Conservation (phyloP, 2,329 filamentous ascomycete species). For the Fusarium ambrosium region DNA sequence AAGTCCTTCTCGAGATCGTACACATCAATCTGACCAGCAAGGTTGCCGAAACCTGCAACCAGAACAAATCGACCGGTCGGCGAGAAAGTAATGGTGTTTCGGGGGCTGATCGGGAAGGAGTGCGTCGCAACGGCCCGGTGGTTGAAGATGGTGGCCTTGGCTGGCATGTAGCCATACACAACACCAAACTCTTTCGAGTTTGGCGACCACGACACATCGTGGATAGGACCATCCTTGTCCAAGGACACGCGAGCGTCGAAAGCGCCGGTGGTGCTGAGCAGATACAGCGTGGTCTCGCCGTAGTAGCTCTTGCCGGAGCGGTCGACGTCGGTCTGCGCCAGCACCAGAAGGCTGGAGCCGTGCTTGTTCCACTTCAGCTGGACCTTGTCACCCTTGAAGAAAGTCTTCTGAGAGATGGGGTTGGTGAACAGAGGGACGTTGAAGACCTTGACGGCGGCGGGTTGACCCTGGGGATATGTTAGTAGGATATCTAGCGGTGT, state of each 20-base stretch:
- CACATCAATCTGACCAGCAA: slow-evolving; percentile 97
- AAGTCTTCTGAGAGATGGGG: slow-evolving; percentile 95
- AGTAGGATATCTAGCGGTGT: slow-evolving; percentile 10
- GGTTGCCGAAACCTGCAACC: slow-evolving; percentile 95
- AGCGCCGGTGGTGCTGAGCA: slow-evolving; percentile 89
- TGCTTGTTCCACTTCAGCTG: slow-evolving; percentile 97
- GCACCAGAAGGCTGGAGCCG: slow-evolving; percentile 91
- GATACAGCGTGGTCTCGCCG: slow-evolving; percentile 96
- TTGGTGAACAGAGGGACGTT: slow-evolving; percentile 88
- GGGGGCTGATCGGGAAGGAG: slow-evolving; percentile 86
- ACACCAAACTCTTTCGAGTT: slow-evolving; percentile 98
- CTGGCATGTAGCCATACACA: slow-evolving; percentile 98
- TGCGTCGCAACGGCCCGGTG: slow-evolving; percentile 85
- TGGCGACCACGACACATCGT: slow-evolving; percentile 98
- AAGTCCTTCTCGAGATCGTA: slow-evolving; percentile 97
- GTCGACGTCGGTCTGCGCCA: slow-evolving; percentile 98
- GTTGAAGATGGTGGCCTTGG: slow-evolving; percentile 98
- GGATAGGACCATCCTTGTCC: slow-evolving; percentile 97
- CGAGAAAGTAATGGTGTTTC: slow-evolving; percentile 96
- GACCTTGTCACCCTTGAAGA: slow-evolving; percentile 99
- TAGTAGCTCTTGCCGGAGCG: slow-evolving; percentile 99
- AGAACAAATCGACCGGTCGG: slow-evolving; percentile 93
- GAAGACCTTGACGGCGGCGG: slow-evolving; percentile 93
- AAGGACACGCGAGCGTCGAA: slow-evolving; percentile 93
- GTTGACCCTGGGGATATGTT: slow-evolving; percentile 77